Percentiles rank a stretch among this genome's conserved stretches.
phyloP scores from a whole-genome alignment of 371 early-diverging fungal genomes.

The Mucor piriformis region DNA sequence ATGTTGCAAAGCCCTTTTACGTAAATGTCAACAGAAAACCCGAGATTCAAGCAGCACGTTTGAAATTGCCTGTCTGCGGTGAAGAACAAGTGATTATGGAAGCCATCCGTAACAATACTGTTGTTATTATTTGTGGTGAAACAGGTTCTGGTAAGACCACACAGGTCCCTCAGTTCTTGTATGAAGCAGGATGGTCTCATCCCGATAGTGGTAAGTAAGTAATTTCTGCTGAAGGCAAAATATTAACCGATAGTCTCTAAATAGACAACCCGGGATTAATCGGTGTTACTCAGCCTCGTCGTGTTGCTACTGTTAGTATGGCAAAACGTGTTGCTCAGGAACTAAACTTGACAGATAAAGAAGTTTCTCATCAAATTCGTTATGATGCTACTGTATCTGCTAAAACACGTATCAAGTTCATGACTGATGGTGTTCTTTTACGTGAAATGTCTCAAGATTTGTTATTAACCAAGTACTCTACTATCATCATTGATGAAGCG shows the following conservation, averaged over 20 bases:
- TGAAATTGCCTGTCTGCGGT: conserved; percentile 85
- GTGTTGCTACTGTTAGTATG: conserved; percentile 99
- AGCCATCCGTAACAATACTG: conserved; percentile 81
- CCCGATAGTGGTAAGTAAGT: conserved; percentile 59
- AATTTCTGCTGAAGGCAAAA: neutral
- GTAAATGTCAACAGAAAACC: conserved; percentile 78
- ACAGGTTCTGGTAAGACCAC: conserved; percentile 95
- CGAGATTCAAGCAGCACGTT: conserved; percentile 75
- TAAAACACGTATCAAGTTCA: conserved; percentile 92
- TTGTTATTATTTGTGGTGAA: conserved; percentile 94
- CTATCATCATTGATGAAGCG: conserved; percentile 98
- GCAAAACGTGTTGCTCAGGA: conserved; percentile 94
- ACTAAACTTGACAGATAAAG: conserved; percentile 65
- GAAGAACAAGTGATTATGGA: conserved; percentile 98
- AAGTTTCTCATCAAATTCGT: conserved; percentile 61
- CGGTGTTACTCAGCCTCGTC: conserved; percentile 98
- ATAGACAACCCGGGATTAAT: conserved; percentile 84
- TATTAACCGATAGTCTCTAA: neutral
- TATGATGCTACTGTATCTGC: conserved; percentile 76
- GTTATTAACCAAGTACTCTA: conserved; percentile 89
- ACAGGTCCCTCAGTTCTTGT: conserved; percentile 98
- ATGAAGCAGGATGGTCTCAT: conserved; percentile 95
- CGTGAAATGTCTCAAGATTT: conserved; percentile 92
- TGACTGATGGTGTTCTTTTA: conserved; percentile 99
- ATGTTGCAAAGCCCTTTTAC: conserved; percentile 67